Evolutionary conservation across 805 yeast genomes (phyloP).

Genomic region (Yueomyces sp.): DNA sequence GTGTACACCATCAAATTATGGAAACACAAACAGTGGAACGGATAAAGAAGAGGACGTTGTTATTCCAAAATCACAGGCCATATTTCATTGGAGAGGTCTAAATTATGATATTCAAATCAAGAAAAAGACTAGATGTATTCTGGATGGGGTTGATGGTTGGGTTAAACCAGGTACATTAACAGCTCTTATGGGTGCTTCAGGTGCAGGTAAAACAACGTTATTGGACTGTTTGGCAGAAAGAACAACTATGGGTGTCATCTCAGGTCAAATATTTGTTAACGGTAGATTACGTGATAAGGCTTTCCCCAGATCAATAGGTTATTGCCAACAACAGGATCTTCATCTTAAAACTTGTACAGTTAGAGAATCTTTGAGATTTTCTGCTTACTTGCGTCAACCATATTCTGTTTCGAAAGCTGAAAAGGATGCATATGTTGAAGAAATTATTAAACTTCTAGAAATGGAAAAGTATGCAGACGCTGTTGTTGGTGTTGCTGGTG

Average conservation of each 20-base stretch:
- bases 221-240: conserved; percentile 60
- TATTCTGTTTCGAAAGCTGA: conserved; percentile 34
- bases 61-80: conserved; percentile 28
- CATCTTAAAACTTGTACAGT: conserved; percentile 56
- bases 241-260: conserved; percentile 55
- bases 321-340: conserved; percentile 67
- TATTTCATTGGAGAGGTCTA: conserved; percentile 69
- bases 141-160: conserved; percentile 65
- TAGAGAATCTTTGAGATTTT: conserved; percentile 55
- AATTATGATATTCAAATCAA: conserved; percentile 58
- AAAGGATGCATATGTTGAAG: conserved; percentile 53
- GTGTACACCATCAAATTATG: conserved; percentile 9
- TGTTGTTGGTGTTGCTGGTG: conserved; percentile 62
- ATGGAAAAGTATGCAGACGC: conserved; percentile 59
- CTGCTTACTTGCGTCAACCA: conserved; percentile 61
- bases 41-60: conserved; percentile 16
- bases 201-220: conserved; percentile 72
- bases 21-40: conserved; percentile 4
- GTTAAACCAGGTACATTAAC: conserved; percentile 74
- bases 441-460: conserved; percentile 47
- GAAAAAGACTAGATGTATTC: conserved; percentile 43
- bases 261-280: conserved; percentile 55
- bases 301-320: conserved; percentile 52
- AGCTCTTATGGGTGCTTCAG: conserved; percentile 67
- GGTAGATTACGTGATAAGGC: conserved; percentile 47